These are phyloP conservation scores for Wickerhamomyces sp. DNA, from an alignment of 1,139 yeast species.

Conservation along the genomic window DNA sequence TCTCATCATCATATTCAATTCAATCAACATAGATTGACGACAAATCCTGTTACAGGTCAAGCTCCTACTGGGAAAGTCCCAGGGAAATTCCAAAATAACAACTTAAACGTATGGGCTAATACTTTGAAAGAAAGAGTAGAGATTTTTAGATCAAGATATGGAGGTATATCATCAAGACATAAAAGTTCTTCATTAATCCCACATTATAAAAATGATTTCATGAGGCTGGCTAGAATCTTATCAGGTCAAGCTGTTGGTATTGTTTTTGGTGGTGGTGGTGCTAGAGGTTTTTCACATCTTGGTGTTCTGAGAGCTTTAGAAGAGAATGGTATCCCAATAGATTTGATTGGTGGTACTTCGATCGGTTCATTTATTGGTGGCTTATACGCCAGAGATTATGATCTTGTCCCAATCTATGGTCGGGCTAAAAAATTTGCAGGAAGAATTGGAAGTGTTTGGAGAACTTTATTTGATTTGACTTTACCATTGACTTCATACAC, in stretches of 20 bases:
- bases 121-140: slow-evolving; percentile 28
- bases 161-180: slow-evolving; percentile 19
- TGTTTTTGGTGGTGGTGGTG: slow-evolving; percentile 97
- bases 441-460: slow-evolving; percentile 81
- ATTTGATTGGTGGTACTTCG: slow-evolving; percentile 92
- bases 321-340: slow-evolving; percentile 89
- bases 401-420: slow-evolving; percentile 85
- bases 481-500: slow-evolving; percentile 93
- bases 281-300: slow-evolving; percentile 88
- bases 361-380: slow-evolving; percentile 97
- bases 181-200: slow-evolving; percentile 41
- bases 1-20: slow-evolving; percentile 85
- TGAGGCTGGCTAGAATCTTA: slow-evolving; percentile 80
- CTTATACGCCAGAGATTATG: slow-evolving; percentile 86
- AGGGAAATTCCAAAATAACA: slow-evolving; percentile 1
- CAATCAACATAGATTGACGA: slow-evolving; percentile 17
- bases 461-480: slow-evolving; percentile 77
- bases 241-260: slow-evolving; percentile 93
- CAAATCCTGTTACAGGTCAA: slow-evolving; percentile 14
- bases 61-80: neutral
- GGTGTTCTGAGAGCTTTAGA: slow-evolving; percentile 94
- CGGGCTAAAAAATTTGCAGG: slow-evolving; percentile 83
- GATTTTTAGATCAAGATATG: slow-evolving; percentile 25
- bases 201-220: slow-evolving; percentile 79
- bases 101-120: slow-evolving; percentile 24